phyloP scores from a whole-genome alignment of 176 grass and related monocot genomes.

The Cocos nucifera region DNA sequence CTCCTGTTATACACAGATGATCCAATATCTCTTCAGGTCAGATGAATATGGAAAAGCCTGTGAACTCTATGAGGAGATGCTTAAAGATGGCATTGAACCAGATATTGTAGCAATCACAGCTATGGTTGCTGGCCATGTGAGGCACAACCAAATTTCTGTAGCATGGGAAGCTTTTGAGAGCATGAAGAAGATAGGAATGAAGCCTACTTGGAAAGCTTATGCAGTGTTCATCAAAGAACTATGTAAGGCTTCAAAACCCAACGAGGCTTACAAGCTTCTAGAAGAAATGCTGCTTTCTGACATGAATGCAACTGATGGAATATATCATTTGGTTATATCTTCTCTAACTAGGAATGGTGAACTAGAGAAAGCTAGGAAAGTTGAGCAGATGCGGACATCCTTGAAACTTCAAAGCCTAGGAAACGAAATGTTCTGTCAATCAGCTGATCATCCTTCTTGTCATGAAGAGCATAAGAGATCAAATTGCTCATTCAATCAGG shows the following conservation, averaged over 20 bases:
- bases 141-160: slow-evolving; percentile 44
- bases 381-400: slow-evolving; percentile 28
- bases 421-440: slow-evolving; percentile 12
- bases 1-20: slow-evolving; percentile 72
- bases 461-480: slow-evolving; percentile 20
- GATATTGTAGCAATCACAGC: slow-evolving; percentile 52
- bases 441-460: neutral
- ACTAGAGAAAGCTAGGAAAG: slow-evolving; percentile 37
- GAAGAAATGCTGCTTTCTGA: slow-evolving; percentile 42
- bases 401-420: slow-evolving; percentile 27
- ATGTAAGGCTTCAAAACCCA: slow-evolving; percentile 55
- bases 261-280: slow-evolving; percentile 54
- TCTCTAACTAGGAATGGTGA: slow-evolving; percentile 35
- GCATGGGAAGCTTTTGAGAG: slow-evolving; percentile 47
- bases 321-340: slow-evolving; percentile 34
- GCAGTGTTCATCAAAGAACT: slow-evolving; percentile 70
- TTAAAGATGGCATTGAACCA: slow-evolving; percentile 37
- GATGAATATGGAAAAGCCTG: slow-evolving; percentile 48
- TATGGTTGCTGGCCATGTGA: slow-evolving; percentile 51
- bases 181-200: slow-evolving; percentile 39
- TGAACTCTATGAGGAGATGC: slow-evolving; percentile 59
- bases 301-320: slow-evolving; percentile 38
- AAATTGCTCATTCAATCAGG: slow-evolving; percentile 12
- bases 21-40: slow-evolving; percentile 54
- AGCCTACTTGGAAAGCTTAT: slow-evolving; percentile 57